Evolutionary conservation across 345 rosid species (phyloP).

Genomic region (Reutealis trisperma): DNA sequence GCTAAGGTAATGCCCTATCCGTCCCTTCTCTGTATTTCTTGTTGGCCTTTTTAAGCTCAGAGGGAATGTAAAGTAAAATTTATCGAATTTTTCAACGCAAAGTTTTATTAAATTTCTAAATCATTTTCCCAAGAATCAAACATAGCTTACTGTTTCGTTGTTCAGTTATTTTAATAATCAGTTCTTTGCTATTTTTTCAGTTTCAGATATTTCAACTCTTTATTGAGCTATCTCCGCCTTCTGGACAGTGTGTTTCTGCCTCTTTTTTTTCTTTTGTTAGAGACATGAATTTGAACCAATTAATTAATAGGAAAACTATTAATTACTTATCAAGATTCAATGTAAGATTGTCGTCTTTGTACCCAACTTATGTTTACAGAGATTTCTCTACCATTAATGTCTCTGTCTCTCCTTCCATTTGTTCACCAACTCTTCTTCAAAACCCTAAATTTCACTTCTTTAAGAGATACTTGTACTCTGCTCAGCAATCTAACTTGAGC

Average conservation of each 20-base stretch:
- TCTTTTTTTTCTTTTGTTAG: not conserved
- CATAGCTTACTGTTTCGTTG: not conserved
- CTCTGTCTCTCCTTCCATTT: not conserved
- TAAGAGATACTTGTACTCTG: conserved; percentile 15
- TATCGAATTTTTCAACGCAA: not conserved
- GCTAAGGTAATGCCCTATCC: not conserved
- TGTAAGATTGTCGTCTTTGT: conserved; percentile 7
- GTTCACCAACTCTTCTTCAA: not conserved
- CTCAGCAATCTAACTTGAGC: not conserved
- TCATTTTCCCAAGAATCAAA: not conserved
- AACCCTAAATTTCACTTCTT: not conserved
- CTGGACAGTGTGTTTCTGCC: not conserved
- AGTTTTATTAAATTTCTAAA: too few species aligned
- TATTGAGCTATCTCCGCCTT: not conserved
- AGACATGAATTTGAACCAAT: conserved; percentile 21
- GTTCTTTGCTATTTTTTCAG: not conserved
- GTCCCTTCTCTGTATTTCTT: not conserved
- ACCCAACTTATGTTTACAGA: not conserved
- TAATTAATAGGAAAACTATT: conserved; percentile 19
- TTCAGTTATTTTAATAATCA: not conserved
- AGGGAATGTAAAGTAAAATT: not conserved
- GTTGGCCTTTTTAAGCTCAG: not conserved
- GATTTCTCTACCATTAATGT: conserved; percentile 15
- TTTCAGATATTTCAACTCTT: not conserved
- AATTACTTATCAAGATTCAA: conserved; percentile 9